Percentiles rank a stretch among this genome's conserved stretches.
These are phyloP conservation scores for Aspergillus aculeatinus DNA, from an alignment of 2,329 filamentous ascomycete genomes.

Conservation along the genomic window DNA sequence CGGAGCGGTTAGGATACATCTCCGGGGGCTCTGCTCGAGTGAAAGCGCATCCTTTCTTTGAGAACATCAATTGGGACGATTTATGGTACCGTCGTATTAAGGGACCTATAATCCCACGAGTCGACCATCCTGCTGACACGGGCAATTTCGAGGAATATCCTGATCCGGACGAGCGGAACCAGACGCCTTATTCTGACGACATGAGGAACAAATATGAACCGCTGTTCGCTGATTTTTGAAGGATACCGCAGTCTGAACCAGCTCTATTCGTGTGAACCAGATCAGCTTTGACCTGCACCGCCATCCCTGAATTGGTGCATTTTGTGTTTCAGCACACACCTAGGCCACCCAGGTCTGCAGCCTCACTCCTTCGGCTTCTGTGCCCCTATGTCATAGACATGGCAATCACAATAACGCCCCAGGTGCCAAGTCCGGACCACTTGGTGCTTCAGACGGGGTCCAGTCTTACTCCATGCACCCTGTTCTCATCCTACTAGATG, in stretches of 20 bases:
- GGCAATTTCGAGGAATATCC: slow-evolving; percentile 68
- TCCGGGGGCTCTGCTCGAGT: slow-evolving; percentile 59
- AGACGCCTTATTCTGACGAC: slow-evolving; percentile 58
- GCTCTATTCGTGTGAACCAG: neutral
- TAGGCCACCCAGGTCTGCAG: neutral
- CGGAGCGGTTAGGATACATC: slow-evolving; percentile 63
- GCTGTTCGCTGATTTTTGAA: slow-evolving; percentile 61
- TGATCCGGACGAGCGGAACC: slow-evolving; percentile 51
- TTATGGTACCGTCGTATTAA: slow-evolving; percentile 59
- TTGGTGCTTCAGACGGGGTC: neutral
- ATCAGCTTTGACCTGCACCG: neutral
- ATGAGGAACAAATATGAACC: slow-evolving; percentile 60
- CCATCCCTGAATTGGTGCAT: neutral
- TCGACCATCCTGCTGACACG: slow-evolving; percentile 60
- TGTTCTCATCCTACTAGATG: neutral
- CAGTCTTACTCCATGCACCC: neutral
- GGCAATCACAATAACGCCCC: neutral
- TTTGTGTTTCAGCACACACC: neutral
- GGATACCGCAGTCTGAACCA: neutral
- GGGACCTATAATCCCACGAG: slow-evolving; percentile 63
- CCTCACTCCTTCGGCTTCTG: neutral
- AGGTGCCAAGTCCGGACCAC: neutral
- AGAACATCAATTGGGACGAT: slow-evolving; percentile 61
- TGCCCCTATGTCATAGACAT: neutral
- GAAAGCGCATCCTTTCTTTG: slow-evolving; percentile 63